Base-by-base conservation (phyloP, 1,139 yeast species). In the Trichomonascaceae sp. region DNA sequence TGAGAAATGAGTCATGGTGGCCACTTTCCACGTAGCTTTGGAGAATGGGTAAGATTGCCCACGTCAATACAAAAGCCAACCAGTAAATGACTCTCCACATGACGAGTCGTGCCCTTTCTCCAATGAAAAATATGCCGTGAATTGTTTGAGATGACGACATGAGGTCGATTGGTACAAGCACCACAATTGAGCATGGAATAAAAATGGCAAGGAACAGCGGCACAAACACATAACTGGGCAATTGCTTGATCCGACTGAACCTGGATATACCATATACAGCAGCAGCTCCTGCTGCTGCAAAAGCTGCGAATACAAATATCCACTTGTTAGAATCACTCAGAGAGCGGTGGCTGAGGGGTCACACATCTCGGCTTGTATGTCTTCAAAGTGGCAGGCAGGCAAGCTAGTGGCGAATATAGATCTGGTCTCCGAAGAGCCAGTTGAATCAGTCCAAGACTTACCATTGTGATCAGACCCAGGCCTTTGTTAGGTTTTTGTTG, bases 11-110 rank as follows among this genome's bases (percentile, higher is more conserved):
- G 30, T 67, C 68, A 48, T 64, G 70, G 50, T 75, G 69, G 3
- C 93, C 93, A 1, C 82, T 74, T 33, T 74, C 69, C 44, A 74
- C 77, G 58, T 67, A 82, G 44, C 76, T 78, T 50, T 79, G 89
- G 22, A 79, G 59, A 28, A 76, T 56, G 0, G 94, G 94, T 34
- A 82, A 52, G 1, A 79, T 45, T 8, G 74, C 58, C 66, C 93
- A 81, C 18, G 93, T 81, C 37, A 82, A 58, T 18, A 66, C 51
- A 48, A 81, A 82, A 0, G 93, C 80, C 13, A 71, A 60, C 94
- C 94, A 82, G 55, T 82, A 82, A 37, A 77, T 74, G 32, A 71
- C 51, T 43, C 78, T 69, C 94, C 94, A 82, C 22, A 77, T 51
- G 5, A 62, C 50, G 23, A 73, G 57, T 6, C 78, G 64, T n/a